Evolutionary conservation across 345 rosid genomes (phyloP).

Genomic region (Geranium rotundifolium): DNA sequence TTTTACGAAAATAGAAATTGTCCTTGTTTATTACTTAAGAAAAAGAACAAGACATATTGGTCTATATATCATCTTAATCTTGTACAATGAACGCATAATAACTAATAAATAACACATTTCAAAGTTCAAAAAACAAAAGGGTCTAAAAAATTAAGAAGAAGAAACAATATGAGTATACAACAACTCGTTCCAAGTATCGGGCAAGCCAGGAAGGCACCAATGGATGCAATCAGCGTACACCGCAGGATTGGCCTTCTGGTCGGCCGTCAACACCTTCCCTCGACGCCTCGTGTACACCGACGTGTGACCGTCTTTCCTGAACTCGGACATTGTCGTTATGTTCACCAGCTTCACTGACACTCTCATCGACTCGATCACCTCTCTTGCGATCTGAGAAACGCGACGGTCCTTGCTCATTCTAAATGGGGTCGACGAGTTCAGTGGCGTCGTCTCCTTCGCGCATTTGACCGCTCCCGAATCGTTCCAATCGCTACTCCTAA

Average conservation of each 20-base stretch:
- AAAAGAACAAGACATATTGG: no score
- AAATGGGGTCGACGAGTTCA: conserved; percentile 25
- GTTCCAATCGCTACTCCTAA: conserved; percentile 64
- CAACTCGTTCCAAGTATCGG: conserved; percentile 30
- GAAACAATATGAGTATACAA: no score
- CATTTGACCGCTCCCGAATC: conserved; percentile 43
- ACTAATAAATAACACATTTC: no score
- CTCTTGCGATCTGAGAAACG: conserved; percentile 30
- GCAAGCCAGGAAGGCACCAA: conserved; percentile 94
- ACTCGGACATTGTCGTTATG: conserved; percentile 61
- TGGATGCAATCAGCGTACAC: conserved; percentile 70
- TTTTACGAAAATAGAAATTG: no score
- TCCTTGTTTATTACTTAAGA: no score
- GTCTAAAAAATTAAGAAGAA: no score
- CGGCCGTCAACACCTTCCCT: conserved; percentile 37
- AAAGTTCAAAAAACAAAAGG: no score
- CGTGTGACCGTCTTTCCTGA: conserved; percentile 78
- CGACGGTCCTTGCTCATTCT: conserved; percentile 54
- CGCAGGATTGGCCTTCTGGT: conserved; percentile 40
- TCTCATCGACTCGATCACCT: conserved; percentile 30
- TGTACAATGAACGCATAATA: no score
- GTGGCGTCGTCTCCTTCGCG: conserved; percentile 46
- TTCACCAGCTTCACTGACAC: conserved; percentile 38
- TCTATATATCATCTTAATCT: no score
- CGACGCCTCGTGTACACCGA: conserved; percentile 27